These are phyloP conservation scores for Metschnikowia baotianmanensis DNA, from an alignment of 805 yeast genomes.

Conservation along the genomic window DNA sequence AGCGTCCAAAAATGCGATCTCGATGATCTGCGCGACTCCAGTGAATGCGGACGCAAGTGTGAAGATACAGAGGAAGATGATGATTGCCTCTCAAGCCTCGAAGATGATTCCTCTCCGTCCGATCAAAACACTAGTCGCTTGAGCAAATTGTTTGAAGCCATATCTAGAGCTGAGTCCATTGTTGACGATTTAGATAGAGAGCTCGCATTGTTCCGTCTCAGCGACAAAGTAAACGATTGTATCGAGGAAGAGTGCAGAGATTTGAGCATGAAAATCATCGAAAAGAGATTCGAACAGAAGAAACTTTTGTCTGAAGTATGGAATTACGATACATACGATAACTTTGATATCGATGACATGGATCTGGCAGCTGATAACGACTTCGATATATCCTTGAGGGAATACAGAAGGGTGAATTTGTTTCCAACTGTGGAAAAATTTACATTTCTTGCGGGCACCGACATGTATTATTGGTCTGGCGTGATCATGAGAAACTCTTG, in stretches of 20 bases:
- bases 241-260: constrained; percentile 34
- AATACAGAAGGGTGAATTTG: constrained; percentile 56
- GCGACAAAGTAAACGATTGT: constrained; percentile 30
- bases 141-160: constrained; percentile 31
- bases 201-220: constrained; percentile 30
- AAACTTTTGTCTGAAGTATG: constrained; percentile 32
- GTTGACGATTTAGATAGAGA: constrained; percentile 34
- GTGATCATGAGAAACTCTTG: constrained; percentile 97
- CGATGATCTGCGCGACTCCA: constrained; percentile 20
- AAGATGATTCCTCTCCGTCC: constrained; percentile 12
- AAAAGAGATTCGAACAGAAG: constrained; percentile 33
- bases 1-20: constrained; percentile 19
- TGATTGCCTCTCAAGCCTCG: constrained; percentile 19
- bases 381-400: constrained; percentile 41
- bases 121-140: constrained; percentile 20
- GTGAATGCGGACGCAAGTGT: too few relatives aligned
- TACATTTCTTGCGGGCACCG: constrained; percentile 69
- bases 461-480: constrained; percentile 94
- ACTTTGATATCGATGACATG: constrained; percentile 39
- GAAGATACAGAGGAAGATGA: constrained; percentile 24
- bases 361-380: constrained; percentile 21
- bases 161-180: constrained; percentile 34
- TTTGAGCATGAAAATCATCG: constrained; percentile 32
- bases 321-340: constrained; percentile 40
- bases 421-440: constrained; percentile 92